Evolutionary conservation across 257 asterid species (phyloP).

Genomic region (Asclepias syriaca): DNA sequence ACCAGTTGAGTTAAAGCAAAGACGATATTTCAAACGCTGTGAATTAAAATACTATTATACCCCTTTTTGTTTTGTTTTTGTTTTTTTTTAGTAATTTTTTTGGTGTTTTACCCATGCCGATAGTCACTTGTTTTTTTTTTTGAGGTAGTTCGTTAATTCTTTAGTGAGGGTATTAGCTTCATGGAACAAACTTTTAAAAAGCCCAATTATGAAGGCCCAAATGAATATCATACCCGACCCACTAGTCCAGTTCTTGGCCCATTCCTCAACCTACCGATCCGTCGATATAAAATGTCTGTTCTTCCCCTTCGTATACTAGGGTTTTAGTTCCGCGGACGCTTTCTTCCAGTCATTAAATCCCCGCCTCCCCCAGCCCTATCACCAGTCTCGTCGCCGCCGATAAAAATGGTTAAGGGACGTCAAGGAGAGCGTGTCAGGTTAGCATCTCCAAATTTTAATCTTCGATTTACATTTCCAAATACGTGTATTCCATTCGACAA

Average conservation of each 20-base stretch:
- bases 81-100: too few species aligned
- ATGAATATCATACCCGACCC: neutral
- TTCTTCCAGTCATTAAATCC: neutral
- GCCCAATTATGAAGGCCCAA: neutral
- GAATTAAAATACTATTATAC: neutral
- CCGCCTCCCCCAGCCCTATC: neutral
- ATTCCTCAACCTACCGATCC: neutral
- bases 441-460: neutral
- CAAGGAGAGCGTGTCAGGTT: conserved; percentile 72
- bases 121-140: too few species aligned
- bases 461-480: neutral
- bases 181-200: neutral
- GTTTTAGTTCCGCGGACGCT: conserved; percentile 17
- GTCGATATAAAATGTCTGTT: neutral
- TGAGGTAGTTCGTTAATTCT: too few species aligned
- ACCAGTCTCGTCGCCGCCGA: neutral
- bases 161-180: neutral
- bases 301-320: conserved; percentile 9
- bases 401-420: conserved; percentile 60
- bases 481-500: neutral
- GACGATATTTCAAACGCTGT: neutral
- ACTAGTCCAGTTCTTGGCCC: neutral
- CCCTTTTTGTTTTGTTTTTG: too few species aligned
- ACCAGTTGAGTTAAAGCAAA: neutral
- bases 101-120: too few species aligned